Evolutionary conservation across 2,329 filamentous ascomycete species (phyloP).

Genomic region (Trichoderma breve): DNA sequence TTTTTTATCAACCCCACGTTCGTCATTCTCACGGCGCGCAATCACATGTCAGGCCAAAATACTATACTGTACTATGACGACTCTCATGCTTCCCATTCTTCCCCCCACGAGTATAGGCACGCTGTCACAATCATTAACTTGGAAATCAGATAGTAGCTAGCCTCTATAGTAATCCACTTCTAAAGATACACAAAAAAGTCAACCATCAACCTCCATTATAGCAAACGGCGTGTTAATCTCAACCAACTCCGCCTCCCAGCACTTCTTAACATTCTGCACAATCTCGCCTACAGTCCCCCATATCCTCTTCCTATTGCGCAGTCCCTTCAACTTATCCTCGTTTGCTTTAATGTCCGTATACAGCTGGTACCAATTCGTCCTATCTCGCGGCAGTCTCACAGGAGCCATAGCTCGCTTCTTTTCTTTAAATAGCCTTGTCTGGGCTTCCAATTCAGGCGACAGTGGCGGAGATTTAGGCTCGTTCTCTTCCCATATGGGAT

Average conservation of each 20-base stretch:
- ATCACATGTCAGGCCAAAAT: conserved; percentile 7
- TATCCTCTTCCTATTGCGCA: conserved; percentile 22
- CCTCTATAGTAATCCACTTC: background rate
- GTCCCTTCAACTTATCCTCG: background rate
- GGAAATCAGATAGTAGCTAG: background rate
- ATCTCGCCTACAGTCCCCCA: conserved; percentile 13
- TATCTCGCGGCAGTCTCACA: background rate
- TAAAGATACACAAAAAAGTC: background rate
- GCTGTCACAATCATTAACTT: background rate
- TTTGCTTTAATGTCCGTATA: conserved; percentile 13
- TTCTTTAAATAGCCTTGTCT: background rate
- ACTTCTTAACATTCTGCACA: background rate
- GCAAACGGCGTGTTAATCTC: background rate
- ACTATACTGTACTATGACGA: background rate
- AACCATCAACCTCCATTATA: background rate
- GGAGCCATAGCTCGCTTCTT: conserved; percentile 5
- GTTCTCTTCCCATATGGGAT: conserved; percentile 2
- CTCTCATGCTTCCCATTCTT: background rate
- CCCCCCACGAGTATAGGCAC: background rate
- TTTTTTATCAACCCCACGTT: background rate
- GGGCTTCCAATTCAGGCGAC: background rate
- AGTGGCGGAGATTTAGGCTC: conserved; percentile 12
- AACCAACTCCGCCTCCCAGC: background rate
- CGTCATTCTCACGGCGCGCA: background rate
- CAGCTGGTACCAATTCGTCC: conserved; percentile 23